Evolutionary conservation across 2,329 filamentous ascomycete species (phyloP), one percentile per base, ranked within the genome.

Genomic region (Chaetomiaceae sp.): DNA sequence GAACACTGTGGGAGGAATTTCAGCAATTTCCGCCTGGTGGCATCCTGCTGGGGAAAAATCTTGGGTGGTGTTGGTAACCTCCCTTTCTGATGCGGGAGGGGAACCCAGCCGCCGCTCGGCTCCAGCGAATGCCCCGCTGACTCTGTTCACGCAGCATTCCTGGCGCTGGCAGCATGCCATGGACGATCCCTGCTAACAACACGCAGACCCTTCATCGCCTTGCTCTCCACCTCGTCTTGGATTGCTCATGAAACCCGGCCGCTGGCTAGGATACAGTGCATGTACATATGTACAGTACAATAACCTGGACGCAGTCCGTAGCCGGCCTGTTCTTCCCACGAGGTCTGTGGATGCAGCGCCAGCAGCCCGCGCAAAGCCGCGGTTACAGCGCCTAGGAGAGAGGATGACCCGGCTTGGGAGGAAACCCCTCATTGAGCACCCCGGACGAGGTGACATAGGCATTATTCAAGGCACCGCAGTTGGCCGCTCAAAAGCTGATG

Each of bases 41-140:
- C 51, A 54, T 43, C 45, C 37, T 47, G 30, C 51, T 53, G 50
- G 50, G n/a, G 32, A 43, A 54, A 54, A 51, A 48, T 49, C 29
- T 44, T 23, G 29, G 29, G 51, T 38, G 46, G 40, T 46, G 54
- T 42, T 23, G 45, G 34, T 38, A 14, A 40, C 34, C 34, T 30
- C n/a, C 14, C 25, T 43, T 18, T 30, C 23, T 13, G 42, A n/a
- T 20, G 38, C 10, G 36, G 36, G 52, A 55, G 52, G 45, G 48
- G 55, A 43, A 56, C 50, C 54, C 23, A 25, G 53, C 41, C 27
- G 18, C 18, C 8, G 11, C 46, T 46, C 18, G 52, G 51, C 45
- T 44, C 4, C 36, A 34, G 16, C n/a, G 10, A 32, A 16, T 20
- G 34, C 20, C 23, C 11, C 21, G 38, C 32, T 47, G 21, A 5